Evolutionary conservation across 148 eudicot genomes (phyloP).

Genomic region (Fagopyrum homotropicum): DNA sequence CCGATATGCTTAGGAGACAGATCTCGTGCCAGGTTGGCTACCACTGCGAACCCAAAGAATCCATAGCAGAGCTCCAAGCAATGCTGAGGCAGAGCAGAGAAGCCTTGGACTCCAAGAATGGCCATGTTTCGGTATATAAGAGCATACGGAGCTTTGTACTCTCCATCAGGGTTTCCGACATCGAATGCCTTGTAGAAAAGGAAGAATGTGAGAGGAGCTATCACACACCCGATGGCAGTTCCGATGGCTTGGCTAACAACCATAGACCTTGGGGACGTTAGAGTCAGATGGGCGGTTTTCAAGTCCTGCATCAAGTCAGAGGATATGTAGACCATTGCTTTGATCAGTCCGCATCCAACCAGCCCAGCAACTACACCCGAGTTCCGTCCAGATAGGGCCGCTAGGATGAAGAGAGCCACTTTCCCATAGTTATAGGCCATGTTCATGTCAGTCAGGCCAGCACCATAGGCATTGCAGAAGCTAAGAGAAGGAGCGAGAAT

Average conservation of each 20-base stretch:
- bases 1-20: constrained; percentile 30
- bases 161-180: constrained; percentile 55
- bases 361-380: constrained; percentile 54
- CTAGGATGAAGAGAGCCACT: constrained; percentile 48
- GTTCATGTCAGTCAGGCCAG: constrained; percentile 60
- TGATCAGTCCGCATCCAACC: constrained; percentile 48
- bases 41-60: constrained; percentile 43
- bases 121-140: constrained; percentile 57
- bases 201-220: constrained; percentile 43
- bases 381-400: constrained; percentile 42
- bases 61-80: constrained; percentile 52
- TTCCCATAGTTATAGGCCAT: constrained; percentile 66
- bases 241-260: constrained; percentile 54
- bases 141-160: constrained; percentile 63
- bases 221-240: constrained; percentile 51
- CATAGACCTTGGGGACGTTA: constrained; percentile 60
- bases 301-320: constrained; percentile 63
- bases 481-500: constrained; percentile 48
- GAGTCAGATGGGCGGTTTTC: constrained; percentile 56
- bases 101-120: constrained; percentile 49
- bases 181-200: constrained; percentile 59
- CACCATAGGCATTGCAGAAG: constrained; percentile 68
- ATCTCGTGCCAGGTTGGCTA: constrained; percentile 38
- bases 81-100: constrained; percentile 54
- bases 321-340: constrained; percentile 38